Evolutionary conservation across 2,329 filamentous ascomycete genomes (phyloP).

Genomic region (Talaromyces sp.): DNA sequence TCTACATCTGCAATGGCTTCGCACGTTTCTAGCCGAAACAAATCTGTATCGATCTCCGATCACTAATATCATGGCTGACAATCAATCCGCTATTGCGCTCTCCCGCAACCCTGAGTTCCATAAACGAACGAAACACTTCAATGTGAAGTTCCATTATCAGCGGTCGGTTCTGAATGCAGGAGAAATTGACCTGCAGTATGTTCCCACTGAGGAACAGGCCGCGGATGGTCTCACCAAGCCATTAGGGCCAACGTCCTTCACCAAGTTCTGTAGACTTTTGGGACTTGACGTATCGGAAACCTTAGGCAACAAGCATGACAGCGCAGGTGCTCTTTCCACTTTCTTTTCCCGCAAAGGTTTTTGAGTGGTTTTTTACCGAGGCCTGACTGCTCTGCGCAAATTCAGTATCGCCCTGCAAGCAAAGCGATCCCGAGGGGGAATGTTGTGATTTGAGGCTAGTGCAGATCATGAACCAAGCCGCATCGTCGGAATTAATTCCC

Average conservation of each 20-base stretch:
- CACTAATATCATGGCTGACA: constrained; percentile 18
- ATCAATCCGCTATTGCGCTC: constrained; percentile 11
- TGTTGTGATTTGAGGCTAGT: constrained; percentile 8
- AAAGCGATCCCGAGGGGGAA: constrained; percentile 7
- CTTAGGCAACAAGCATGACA: constrained; percentile 1
- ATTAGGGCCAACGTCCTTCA: constrained; percentile 3
- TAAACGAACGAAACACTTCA: constrained; percentile 18
- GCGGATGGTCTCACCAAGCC: constrained; percentile 14
- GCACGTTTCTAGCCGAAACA: constrained; percentile 10
- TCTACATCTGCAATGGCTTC: constrained; percentile 17
- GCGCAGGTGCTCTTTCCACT: constrained; percentile 9
- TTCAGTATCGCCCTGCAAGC: constrained; percentile 8
- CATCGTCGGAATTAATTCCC: too few relatives aligned
- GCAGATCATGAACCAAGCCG: constrained; percentile 8
- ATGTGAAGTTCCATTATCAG: constrained; percentile 17
- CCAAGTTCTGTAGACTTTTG: constrained; percentile 10
- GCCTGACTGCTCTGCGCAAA: constrained; percentile 5
- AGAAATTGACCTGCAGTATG: constrained; percentile 7
- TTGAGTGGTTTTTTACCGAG: constrained; percentile 15
- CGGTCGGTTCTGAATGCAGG: constrained; percentile 9
- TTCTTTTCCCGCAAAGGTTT: constrained; percentile 5
- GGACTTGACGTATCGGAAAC: constrained; percentile 2
- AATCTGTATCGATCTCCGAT: constrained; percentile 7
- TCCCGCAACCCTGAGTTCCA: constrained; percentile 16
- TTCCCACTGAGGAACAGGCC: constrained; percentile 9